phyloP scores from a whole-genome alignment of 805 yeast genomes.

The Ogataea thermomethanolica region DNA sequence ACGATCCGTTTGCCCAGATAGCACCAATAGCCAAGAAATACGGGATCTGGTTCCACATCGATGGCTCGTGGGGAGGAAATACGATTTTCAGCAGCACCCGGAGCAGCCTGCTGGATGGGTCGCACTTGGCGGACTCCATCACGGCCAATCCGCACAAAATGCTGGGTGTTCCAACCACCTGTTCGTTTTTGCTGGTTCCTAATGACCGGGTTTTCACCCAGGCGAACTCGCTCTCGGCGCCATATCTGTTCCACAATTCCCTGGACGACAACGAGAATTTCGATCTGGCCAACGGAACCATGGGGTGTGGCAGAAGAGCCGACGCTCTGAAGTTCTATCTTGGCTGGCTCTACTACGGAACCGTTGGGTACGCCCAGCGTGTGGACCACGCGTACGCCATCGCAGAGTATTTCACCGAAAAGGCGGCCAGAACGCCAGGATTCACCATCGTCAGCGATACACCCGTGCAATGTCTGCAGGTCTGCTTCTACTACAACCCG shows the following conservation, averaged over 20 bases:
- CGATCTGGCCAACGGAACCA: constrained; percentile 84
- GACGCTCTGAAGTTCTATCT: constrained; percentile 76
- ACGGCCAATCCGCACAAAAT: constrained; percentile 85
- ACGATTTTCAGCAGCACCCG: constrained; percentile 59
- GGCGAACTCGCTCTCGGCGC: constrained; percentile 76
- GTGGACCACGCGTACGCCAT: constrained; percentile 71
- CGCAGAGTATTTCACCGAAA: constrained; percentile 56
- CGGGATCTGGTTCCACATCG: constrained; percentile 76
- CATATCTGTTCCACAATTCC: constrained; percentile 71
- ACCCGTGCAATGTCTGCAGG: constrained; percentile 78
- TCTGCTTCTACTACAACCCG: constrained; percentile 73
- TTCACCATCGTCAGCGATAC: constrained; percentile 54
- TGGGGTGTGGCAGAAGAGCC: constrained; percentile 89
- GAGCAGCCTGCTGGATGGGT: constrained; percentile 49
- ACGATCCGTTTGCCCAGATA: constrained; percentile 61
- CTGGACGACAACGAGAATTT: constrained; percentile 50
- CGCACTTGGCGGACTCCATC: constrained; percentile 65
- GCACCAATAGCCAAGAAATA: constrained; percentile 49
- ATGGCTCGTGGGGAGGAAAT: constrained; percentile 92
- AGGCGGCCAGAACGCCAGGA: constrained; percentile 36
- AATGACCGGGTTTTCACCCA: constrained; percentile 60
- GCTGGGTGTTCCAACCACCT: constrained; percentile 81
- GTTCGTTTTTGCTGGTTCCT: constrained; percentile 72
- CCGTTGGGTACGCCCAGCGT: constrained; percentile 57
- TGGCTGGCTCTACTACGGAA: constrained; percentile 80